Evolutionary conservation across 345 rosid genomes (phyloP), one percentile per base, ranked within the genome.

Genomic region (Heritiera fomes): DNA sequence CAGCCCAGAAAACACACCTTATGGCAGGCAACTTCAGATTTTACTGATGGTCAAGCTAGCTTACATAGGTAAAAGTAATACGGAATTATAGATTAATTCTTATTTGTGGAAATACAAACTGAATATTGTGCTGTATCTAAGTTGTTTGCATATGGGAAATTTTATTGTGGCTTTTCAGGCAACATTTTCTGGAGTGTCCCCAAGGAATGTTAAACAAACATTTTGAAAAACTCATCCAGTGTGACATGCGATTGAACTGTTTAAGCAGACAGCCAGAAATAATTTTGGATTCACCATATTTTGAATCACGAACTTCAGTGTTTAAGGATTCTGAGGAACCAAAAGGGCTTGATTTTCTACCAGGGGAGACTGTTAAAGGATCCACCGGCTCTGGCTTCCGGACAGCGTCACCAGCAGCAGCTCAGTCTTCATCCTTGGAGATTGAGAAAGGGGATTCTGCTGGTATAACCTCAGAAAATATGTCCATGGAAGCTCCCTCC

Each of bases 21-120:
- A 87, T 97, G 98, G 99, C 98, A 97, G 87, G 92, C 99, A 17
- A 91, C 99, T 1, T 87, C 98, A 41, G 99, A 97, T 92, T 97
- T 97, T 83, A 97, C 99, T 11, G 89, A 94, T 84, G 99, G 98
- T 17, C 98, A 94, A 81, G 99, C 99, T 30, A 94, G 97, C 87
- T 71, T 83, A 75, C 87, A 91, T 83, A 90, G 91, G 99, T 97
- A 82, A 73, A 46, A 43, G 47, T 76, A 52, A 10, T 38, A 11
- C 53, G 12, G 17, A 2, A 64, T 15, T 32, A 34, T 34, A 3
- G 38, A 34, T 34, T 34, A 7, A 17, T 72, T 52, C 64, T 40
- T 38, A 0, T 34, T 17, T 55, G 17, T 55, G 10, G 62, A 34
- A 53, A 52, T 34, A 34, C 63, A 18, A 73, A 34, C 18, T 55